These are phyloP conservation scores for Orbilia quercus DNA, from an alignment of 2,329 filamentous ascomycete genomes.

Conservation along the genomic window DNA sequence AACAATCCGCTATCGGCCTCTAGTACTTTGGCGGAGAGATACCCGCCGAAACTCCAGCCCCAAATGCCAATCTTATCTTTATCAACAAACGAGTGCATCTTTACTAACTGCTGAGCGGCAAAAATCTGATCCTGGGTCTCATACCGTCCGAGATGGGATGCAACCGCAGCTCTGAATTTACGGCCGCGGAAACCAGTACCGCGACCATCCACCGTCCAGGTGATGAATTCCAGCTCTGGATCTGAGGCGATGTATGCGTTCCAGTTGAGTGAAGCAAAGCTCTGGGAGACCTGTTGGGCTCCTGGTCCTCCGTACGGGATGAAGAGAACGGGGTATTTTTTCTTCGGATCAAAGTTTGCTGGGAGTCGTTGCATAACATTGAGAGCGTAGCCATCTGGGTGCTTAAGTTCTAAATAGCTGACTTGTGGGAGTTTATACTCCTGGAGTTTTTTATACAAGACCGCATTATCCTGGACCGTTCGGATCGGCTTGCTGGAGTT, in stretches of 20 bases:
- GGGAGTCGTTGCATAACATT: conserved; percentile 75
- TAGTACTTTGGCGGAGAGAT: conserved; percentile 74
- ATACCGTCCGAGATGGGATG: conserved; percentile 71
- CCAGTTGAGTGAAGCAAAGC: conserved; percentile 70
- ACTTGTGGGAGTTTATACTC: conserved; percentile 74
- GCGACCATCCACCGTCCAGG: conserved; percentile 76
- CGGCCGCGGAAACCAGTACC: conserved; percentile 75
- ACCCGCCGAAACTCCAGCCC: conserved; percentile 77
- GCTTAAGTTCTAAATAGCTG: conserved; percentile 72
- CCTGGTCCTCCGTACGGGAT: conserved; percentile 76
- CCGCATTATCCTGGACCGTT: conserved; percentile 72
- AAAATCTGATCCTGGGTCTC: conserved; percentile 76
- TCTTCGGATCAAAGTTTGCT: conserved; percentile 71
- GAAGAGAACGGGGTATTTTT: conserved; percentile 75
- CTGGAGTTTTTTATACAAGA: conserved; percentile 68
- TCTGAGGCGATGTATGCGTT: conserved; percentile 74
- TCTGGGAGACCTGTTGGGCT: conserved; percentile 72
- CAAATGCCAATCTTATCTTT: conserved; percentile 72
- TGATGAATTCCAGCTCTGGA: conserved; percentile 74
- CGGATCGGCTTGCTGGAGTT: conserved; percentile 70
- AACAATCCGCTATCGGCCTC: conserved; percentile 73
- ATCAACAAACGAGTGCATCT: conserved; percentile 68
- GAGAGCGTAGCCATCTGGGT: conserved; percentile 71
- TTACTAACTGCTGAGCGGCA: conserved; percentile 70
- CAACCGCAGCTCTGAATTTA: conserved; percentile 71